Base-by-base conservation (phyloP, 768 basidiomycete species). In the Termitomyces sp. region DNA sequence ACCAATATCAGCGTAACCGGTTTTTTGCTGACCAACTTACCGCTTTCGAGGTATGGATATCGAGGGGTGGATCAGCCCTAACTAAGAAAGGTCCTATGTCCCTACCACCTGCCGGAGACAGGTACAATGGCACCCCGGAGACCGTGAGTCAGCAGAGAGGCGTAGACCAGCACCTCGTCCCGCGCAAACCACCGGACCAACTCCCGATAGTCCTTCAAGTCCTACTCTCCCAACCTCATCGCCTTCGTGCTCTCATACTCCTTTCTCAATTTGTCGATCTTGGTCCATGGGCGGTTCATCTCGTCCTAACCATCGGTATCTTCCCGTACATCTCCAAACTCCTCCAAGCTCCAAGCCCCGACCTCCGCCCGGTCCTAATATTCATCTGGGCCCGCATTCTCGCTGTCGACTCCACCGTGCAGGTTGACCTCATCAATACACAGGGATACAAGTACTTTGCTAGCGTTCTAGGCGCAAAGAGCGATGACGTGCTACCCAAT, bases 341-440 rank as follows among this genome's bases (percentile, higher is more conserved):
- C 5, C 81, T 99, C 7, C 94, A 97, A 71, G 94, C 96, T 0
- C 93, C 94, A 0, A 91, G 94, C 1, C 86, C 88, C 61, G 96
- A 98, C 64, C 81, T 98, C n/a, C 89, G 94, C 27, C 97, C 97
- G 0, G 96, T 98, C 9, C 78, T 99, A 21, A 98, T 98, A 61
- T 99, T 98, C 75, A 98, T 99, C 57, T 98, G 97, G 97, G 91
- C 96, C 3, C 83, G 97, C 21, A 98, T 99, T 60, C 82, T 98
- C 28, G 96, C 96, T 2, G 93, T 98, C n/a, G 96, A 98, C 68
- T 85, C 87, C 1, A 83, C 88, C 5, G 96, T 96, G 49, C 96
- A 98, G 67, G 80, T 85, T 19, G 96, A 98, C 65, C 76, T 99
- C 5, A 85, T 89, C 65, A 89, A 85, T 61, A 91, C 86, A 4